A percentile compares a stretch with the other conserved stretches of the same genome.
Evolutionary conservation across 176 grass and related monocot species (phyloP).

Genomic region (Aegilops bicornis): DNA sequence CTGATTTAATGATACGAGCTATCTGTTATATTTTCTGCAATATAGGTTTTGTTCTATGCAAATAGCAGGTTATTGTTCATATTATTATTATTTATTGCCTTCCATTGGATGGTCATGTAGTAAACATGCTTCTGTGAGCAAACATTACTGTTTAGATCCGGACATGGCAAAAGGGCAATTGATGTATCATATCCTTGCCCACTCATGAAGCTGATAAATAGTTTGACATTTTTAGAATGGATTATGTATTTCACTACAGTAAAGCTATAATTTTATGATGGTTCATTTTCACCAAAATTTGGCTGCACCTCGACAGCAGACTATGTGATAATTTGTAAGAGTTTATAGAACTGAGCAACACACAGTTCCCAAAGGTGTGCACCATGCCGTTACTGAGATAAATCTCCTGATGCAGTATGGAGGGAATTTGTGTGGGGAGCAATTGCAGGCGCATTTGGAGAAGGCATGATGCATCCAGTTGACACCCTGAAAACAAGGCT

Average conservation of each 20-base stretch:
- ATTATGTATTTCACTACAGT: not conserved
- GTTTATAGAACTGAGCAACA: not conserved
- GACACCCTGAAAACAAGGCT: constrained; percentile 88
- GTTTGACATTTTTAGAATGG: not conserved
- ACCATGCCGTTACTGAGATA: not conserved
- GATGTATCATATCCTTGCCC: not conserved
- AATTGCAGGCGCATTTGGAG: constrained; percentile 82
- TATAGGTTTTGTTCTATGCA: not conserved
- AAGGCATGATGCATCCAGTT: constrained; percentile 90
- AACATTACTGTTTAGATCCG: not conserved
- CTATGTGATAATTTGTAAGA: not conserved
- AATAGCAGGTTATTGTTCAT: not conserved
- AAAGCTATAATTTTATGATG: not conserved
- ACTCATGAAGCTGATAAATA: not conserved
- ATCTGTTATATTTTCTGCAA: not conserved
- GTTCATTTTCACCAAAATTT: not conserved
- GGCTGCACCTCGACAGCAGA: not conserved
- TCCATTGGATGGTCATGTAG: not conserved
- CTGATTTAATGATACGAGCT: not conserved
- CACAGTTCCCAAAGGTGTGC: not conserved
- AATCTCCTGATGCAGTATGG: constrained; percentile 55
- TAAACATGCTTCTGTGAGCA: not conserved
- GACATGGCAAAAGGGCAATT: not conserved
- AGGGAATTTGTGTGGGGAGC: constrained; percentile 91
- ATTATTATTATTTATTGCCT: not conserved